phyloP scores from a whole-genome alignment of 805 yeast genomes.

The Hanseniaspora hatyaiensis region DNA sequence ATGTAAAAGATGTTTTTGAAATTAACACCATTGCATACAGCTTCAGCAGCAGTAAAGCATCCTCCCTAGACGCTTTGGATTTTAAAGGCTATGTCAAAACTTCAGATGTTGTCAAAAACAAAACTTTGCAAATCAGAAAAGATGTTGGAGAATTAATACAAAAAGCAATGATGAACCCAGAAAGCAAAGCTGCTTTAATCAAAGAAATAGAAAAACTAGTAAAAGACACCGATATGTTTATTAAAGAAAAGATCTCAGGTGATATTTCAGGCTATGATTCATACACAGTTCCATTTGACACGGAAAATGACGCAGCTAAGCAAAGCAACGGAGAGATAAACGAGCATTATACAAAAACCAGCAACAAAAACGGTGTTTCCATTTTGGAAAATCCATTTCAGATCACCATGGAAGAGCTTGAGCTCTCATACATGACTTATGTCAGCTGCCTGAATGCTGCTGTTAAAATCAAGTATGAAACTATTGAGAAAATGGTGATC shows the following conservation, averaged over 20 bases:
- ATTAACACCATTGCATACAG: constrained; percentile 1
- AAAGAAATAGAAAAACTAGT: constrained; percentile 1
- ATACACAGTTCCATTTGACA: constrained; percentile 3
- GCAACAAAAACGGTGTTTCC: not conserved
- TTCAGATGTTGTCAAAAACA: not conserved
- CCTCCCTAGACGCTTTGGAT: not conserved
- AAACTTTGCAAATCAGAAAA: not conserved
- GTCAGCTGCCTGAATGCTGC: constrained; percentile 2
- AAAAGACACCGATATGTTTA: constrained; percentile 2
- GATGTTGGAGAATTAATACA: not conserved
- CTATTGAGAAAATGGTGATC: not conserved
- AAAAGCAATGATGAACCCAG: constrained; percentile 8
- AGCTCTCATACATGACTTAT: constrained; percentile 3
- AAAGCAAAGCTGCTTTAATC: not conserved
- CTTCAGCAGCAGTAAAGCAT: not conserved
- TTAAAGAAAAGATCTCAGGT: constrained; percentile 4
- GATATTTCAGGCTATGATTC: constrained; percentile 6
- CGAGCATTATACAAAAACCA: not conserved
- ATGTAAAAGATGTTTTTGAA: constrained; percentile 13
- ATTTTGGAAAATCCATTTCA: constrained; percentile 13
- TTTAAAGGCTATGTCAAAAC: constrained; percentile 3
- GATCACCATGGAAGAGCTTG: constrained; percentile 5
- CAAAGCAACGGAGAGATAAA: constrained; percentile 1
- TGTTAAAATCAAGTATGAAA: constrained; percentile 6
- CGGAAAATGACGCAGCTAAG: not conserved